A percentile compares a stretch with the other conserved stretches of the same genome.
phyloP scores from a whole-genome alignment of 139 green algal genomes.

The Closterium sp. region DNA sequence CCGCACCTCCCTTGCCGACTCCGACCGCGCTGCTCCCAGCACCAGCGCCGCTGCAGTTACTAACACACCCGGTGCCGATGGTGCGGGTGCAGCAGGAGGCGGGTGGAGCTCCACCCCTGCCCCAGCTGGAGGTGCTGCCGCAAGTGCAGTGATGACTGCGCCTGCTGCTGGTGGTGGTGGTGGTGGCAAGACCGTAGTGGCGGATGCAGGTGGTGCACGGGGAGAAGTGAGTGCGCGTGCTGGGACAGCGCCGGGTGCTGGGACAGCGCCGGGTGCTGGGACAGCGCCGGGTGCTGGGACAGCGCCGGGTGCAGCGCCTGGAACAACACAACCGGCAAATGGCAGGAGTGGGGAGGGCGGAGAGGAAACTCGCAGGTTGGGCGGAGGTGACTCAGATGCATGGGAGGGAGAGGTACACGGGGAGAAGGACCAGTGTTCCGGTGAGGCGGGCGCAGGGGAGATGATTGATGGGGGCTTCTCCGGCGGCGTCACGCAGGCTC shows the following conservation, averaged over 20 bases:
- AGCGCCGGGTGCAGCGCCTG: no score
- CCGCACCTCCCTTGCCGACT: background rate
- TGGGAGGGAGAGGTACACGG: background rate
- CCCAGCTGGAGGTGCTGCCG: background rate
- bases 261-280: no score
- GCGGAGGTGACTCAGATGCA: background rate
- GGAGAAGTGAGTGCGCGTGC: no score
- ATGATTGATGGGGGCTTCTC: background rate
- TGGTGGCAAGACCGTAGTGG: no score
- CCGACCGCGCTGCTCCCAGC: background rate
- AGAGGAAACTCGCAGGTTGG: background rate
- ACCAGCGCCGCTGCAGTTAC: background rate
- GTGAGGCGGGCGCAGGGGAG: background rate
- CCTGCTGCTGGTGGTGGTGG: background rate
- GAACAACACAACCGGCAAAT: background rate
- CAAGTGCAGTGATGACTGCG: background rate
- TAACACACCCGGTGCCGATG: background rate
- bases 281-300: no score
- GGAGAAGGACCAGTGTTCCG: background rate
- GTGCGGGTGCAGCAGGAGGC: background rate
- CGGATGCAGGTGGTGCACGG: no score
- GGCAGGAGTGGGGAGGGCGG: background rate
- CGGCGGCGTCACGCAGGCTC: background rate
- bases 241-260: no score
- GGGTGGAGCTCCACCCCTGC: background rate